Evolutionary conservation across 2,329 filamentous ascomycete genomes (phyloP), one percentile per base, ranked within the genome.

Genomic region (Escovopsis sp.): DNA sequence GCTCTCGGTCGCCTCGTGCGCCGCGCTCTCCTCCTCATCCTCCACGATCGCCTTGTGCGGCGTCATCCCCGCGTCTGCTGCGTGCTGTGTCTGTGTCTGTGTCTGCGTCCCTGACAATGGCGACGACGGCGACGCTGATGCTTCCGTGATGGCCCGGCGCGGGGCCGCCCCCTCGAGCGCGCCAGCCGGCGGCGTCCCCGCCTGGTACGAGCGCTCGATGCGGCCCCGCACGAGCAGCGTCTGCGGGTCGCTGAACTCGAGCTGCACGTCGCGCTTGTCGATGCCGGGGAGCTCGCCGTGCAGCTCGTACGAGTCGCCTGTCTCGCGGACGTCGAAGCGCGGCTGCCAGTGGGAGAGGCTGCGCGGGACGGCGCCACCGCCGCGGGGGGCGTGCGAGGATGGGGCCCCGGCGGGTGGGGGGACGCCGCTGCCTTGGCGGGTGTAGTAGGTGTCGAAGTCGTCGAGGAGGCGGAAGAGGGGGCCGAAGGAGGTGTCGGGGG

Each of bases 261-360:
- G 78, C 51, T 68, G 63, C 48, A 86, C 60, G 49, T 84, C 65
- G 45, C 80, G 72, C 57, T 80, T 78, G 41, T 73, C 69, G 44
- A 84, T 63, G 33, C 81, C 81, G 0, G 80, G 76, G 2, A 86
- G 71, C 55, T 86, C 80, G 46, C 80, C 81, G 48, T 85, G 73
- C 8, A 86, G 71, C 56, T 85, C 74, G 51, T 82, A 86, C 39
- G 61, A 53, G 13, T 70, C 58, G 38, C 70, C 66, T 5, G 67
- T 66, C 59, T 86, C 80, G 52, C 69, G 73, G 40, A 84, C 66
- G 44, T 85, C 79, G 51, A 86, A 86, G 53, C 72, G 76, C 35
- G 80, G 80, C 34, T 68, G 66, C 66, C 82, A 84, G 57, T 38
- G 38, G 15, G 48, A 48, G 33, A 47, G 44, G 30, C 44, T 41